These are phyloP conservation scores for Strobilomyces confusus DNA, from an alignment of 768 basidiomycete genomes.

Conservation along the genomic window DNA sequence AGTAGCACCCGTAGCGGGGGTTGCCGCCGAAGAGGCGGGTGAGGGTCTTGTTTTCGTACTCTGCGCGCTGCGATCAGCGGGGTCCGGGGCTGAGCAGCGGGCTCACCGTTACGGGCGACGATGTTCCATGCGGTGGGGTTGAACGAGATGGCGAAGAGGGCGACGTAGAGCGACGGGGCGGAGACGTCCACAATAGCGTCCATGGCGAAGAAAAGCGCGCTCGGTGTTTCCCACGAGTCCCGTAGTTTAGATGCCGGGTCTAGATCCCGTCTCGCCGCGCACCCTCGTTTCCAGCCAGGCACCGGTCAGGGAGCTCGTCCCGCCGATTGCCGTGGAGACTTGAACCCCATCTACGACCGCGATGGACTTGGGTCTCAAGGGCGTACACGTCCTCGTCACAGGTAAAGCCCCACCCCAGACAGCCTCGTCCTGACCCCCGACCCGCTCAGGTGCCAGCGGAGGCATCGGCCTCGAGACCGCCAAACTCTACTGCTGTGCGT, in stretches of 20 bases:
- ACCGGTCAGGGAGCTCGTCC: no score
- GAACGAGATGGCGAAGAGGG: constrained; percentile 72
- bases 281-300: no score
- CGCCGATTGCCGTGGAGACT: neutral
- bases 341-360: neutral
- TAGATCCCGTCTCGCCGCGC: no score
- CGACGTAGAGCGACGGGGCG: constrained; percentile 61
- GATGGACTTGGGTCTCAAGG: constrained; percentile 56
- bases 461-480: constrained; percentile 69
- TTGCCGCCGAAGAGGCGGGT: constrained; percentile 80
- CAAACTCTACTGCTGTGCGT: constrained; percentile 52
- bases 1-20: constrained; percentile 75
- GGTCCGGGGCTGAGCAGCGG: no score
- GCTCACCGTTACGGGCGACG: constrained; percentile 83
- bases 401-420: constrained; percentile 35
- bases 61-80: constrained; percentile 30
- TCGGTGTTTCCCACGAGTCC: neutral
- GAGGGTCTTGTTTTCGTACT: constrained; percentile 83
- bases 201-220: constrained; percentile 7
- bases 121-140: constrained; percentile 97
- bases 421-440: neutral
- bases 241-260: no score
- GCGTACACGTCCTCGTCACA: constrained; percentile 66
- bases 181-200: constrained; percentile 50
- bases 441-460: constrained; percentile 58